Conservation (phyloP, 192 early-diverging fungal genomes). For the Podila minutissima region DNA sequence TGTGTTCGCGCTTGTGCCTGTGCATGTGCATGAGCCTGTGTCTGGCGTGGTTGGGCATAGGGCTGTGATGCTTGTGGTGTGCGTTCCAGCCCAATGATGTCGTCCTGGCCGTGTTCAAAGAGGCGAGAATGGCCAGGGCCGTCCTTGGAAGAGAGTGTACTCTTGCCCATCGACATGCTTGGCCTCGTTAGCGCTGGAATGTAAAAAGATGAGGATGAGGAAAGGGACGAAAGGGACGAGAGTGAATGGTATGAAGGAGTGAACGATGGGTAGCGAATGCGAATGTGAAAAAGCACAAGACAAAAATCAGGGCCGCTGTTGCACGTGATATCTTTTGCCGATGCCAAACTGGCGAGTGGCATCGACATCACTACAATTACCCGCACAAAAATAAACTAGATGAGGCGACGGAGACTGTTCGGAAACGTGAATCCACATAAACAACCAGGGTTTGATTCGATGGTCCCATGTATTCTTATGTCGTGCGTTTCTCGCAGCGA, state of each 20-base stretch:
- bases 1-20: neutral
- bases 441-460: too few relatives aligned
- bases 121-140: neutral
- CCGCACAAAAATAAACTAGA: too few relatives aligned
- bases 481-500: too few relatives aligned
- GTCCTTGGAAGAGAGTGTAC: neutral
- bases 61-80: neutral
- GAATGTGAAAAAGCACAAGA: neutral
- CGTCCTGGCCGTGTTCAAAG: neutral
- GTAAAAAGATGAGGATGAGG: neutral
- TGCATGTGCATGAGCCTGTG: slow-evolving; percentile 5
- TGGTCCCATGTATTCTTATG: too few relatives aligned
- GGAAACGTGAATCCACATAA: too few relatives aligned
- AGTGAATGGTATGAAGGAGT: neutral
- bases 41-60: neutral
- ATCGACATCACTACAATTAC: too few relatives aligned
- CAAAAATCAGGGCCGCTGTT: neutral
- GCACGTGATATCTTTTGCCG: too few relatives aligned
- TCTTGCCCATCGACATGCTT: neutral
- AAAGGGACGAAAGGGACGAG: neutral
- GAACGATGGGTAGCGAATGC: neutral
- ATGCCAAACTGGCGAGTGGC: too few relatives aligned
- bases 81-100: neutral
- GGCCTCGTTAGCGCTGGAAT: neutral
- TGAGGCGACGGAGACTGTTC: too few relatives aligned